phyloP scores from a whole-genome alignment of 2,329 filamentous ascomycete genomes.

The Coniochaeta sp. region DNA sequence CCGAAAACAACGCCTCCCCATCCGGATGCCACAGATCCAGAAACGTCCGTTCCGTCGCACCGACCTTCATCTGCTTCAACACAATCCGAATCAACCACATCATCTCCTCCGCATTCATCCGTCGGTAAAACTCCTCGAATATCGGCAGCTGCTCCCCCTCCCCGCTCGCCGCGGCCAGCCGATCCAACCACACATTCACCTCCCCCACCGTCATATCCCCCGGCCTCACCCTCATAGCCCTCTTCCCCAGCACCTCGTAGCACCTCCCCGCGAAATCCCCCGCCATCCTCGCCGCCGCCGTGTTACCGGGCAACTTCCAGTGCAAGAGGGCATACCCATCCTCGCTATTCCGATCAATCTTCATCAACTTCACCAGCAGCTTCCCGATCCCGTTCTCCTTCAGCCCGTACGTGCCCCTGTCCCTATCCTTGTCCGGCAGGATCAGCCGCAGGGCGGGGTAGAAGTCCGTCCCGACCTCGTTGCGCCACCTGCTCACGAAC shows the following conservation, averaged over 20 bases:
- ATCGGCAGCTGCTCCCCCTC: constrained; percentile 82
- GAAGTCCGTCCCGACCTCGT: constrained; percentile 84
- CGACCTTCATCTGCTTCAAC: constrained; percentile 66
- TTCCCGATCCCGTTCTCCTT: constrained; percentile 91
- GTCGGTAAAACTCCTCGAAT: constrained; percentile 74
- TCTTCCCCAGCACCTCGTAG: constrained; percentile 77
- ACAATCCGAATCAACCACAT: constrained; percentile 95
- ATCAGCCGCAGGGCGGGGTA: constrained; percentile 91
- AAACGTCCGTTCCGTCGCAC: constrained; percentile 82
- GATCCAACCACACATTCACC: constrained; percentile 80
- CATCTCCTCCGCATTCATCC: constrained; percentile 90
- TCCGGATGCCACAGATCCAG: constrained; percentile 78
- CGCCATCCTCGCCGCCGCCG: constrained; percentile 55
- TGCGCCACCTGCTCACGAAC: constrained; percentile 82
- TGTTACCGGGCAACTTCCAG: constrained; percentile 83
- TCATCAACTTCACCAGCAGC: constrained; percentile 84
- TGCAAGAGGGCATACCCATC: constrained; percentile 80
- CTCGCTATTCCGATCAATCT: constrained; percentile 84
- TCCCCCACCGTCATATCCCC: constrained; percentile 82
- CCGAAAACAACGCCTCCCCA: constrained; percentile 72
- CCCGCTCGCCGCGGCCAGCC: constrained; percentile 64
- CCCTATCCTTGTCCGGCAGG: constrained; percentile 84
- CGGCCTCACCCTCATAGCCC: constrained; percentile 65
- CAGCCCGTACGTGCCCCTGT: constrained; percentile 85
- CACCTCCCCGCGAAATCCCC: constrained; percentile 92